Evolutionary conservation across 305 asterid species (phyloP).

Genomic region (Fraxinus platypoda): DNA sequence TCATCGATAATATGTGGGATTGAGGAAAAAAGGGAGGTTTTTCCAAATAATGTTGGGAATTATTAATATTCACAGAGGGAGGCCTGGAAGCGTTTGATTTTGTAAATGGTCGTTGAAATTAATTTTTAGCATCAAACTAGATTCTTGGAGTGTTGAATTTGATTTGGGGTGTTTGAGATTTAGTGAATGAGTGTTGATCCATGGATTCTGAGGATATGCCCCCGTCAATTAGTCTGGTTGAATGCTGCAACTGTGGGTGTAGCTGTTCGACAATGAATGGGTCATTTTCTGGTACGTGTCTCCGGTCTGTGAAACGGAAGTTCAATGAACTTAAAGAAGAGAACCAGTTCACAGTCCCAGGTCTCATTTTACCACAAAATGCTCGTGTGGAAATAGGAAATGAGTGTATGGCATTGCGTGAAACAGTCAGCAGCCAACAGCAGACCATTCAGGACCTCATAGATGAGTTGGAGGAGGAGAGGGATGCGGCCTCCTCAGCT

Average conservation of each 20-base stretch:
- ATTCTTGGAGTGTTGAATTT: not conserved
- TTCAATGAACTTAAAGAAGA: conserved; percentile 52
- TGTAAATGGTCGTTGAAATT: not conserved
- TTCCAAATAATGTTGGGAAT: conserved; percentile 13
- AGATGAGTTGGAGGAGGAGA: conserved; percentile 87
- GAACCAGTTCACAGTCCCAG: conserved; percentile 46
- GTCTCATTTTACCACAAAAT: conserved; percentile 50
- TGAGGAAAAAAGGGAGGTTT: conserved; percentile 35
- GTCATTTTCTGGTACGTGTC: conserved; percentile 47
- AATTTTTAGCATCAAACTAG: not conserved
- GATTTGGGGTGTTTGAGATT: not conserved
- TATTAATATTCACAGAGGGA: conserved; percentile 34
- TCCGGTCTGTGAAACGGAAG: conserved; percentile 69
- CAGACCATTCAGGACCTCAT: conserved; percentile 68
- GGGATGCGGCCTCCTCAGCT: conserved; percentile 56
- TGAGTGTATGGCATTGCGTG: conserved; percentile 47
- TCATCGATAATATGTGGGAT: conserved; percentile 29
- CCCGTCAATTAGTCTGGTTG: conserved; percentile 33
- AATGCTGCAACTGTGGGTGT: conserved; percentile 79
- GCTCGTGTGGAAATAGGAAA: conserved; percentile 80
- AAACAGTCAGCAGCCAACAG: conserved; percentile 55
- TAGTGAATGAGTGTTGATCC: not conserved
- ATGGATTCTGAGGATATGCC: conserved; percentile 40
- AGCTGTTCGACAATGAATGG: conserved; percentile 45
- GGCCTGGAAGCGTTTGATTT: conserved; percentile 37